These are phyloP conservation scores for Stereum hirsutum DNA, from an alignment of 1,284 basidiomycete genomes.

Conservation along the genomic window DNA sequence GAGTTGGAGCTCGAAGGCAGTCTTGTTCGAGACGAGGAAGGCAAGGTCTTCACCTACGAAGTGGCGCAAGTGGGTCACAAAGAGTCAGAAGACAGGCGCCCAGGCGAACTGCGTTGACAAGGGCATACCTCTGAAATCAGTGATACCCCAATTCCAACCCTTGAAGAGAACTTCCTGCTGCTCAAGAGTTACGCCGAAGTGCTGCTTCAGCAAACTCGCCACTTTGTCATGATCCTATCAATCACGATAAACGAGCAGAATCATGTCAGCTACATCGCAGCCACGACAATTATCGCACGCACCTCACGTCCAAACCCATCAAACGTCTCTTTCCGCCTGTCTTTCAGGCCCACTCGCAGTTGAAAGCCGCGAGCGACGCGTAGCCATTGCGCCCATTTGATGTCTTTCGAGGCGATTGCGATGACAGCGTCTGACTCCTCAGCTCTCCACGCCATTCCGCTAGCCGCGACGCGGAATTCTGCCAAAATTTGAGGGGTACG, in stretches of 20 bases:
- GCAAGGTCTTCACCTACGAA: constrained; percentile 76
- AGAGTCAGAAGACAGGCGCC: background rate
- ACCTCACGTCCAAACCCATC: constrained; percentile 94
- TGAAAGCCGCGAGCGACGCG: constrained; percentile 91
- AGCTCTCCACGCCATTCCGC: constrained; percentile 90
- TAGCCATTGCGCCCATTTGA: constrained; percentile 87
- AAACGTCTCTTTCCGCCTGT: constrained; percentile 75
- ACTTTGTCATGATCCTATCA: constrained; percentile 77
- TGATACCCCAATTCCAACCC: constrained; percentile 99
- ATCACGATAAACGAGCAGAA: background rate
- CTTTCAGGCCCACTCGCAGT: constrained; percentile 75
- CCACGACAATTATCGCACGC: constrained; percentile 18
- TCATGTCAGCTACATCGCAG: no score
- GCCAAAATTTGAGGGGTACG: constrained; percentile 8
- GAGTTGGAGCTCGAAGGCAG: constrained; percentile 89
- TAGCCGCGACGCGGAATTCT: constrained; percentile 85
- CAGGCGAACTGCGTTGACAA: background rate
- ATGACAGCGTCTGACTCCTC: constrained; percentile 56
- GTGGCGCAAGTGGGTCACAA: no score
- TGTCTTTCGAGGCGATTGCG: constrained; percentile 64
- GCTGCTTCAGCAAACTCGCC: constrained; percentile 68
- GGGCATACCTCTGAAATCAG: constrained; percentile 81
- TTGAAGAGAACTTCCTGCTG: constrained; percentile 83
- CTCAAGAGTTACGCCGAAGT: constrained; percentile 83
- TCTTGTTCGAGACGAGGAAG: constrained; percentile 87